Base-by-base conservation (phyloP, 352 stramenopile genomes). In the Poterioochromonas sp. region DNA sequence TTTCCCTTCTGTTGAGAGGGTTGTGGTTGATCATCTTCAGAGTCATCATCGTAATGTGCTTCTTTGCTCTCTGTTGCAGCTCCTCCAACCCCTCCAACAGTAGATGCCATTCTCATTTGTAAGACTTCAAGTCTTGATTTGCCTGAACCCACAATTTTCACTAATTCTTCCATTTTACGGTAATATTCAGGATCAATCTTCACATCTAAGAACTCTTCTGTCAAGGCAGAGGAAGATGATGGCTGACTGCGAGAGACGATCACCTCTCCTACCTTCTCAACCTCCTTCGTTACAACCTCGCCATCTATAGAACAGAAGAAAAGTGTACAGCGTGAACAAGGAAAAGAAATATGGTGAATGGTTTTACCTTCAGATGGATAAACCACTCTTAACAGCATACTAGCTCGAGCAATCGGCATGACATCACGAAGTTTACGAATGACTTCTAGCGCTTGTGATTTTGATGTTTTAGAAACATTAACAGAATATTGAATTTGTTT, bases 301-400 rank as follows among this genome's bases (percentile, higher is more conserved):
- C 15, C 47, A 58, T 58, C 47, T n/a, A n/a, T n/a, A n/a, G n/a
- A n/a, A n/a, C n/a, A n/a, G n/a, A n/a, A n/a, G n/a, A n/a, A n/a
- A n/a, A n/a, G n/a, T n/a, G n/a, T n/a, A n/a, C n/a, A n/a, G n/a
- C n/a, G n/a, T n/a, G n/a, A n/a, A n/a, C n/a, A n/a, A n/a, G n/a
- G n/a, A n/a, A n/a, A n/a, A n/a, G n/a, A n/a, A n/a, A n/a, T n/a
- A n/a, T n/a, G n/a, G n/a, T n/a, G n/a, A n/a, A n/a, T n/a, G n/a
- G n/a, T n/a, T n/a, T 62, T 54, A 70, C 76, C 34, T 78, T 49
- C 34, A 22, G 39, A n/a, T 63, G 49, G 37, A 58, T 60, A 71
- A 63, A 73, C 37, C 18, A 85, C 41, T 29, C 81, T 63, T 26
- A 86, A 58, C 1, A 79, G 64, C 65, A 74, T 74, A 12, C 20